These are phyloP conservation scores for Castanospermum australe DNA, from an alignment of 306 rosid genomes.

Conservation along the genomic window DNA sequence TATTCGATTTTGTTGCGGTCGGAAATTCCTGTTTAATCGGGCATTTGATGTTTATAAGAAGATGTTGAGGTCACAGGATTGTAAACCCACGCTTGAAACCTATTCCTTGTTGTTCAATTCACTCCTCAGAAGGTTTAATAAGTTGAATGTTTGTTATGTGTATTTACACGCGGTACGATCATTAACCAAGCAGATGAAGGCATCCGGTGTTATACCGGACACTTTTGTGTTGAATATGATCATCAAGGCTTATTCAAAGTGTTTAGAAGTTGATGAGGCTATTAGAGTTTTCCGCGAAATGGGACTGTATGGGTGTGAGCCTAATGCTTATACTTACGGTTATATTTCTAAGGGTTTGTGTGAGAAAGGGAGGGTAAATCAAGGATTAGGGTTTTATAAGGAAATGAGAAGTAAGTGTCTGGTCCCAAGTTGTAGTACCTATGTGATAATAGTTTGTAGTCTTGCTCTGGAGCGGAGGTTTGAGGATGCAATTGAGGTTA, in stretches of 20 bases:
- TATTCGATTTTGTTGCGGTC: conserved; percentile 63
- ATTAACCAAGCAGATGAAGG: conserved; percentile 73
- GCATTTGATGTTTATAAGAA: conserved; percentile 83
- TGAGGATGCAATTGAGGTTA: conserved; percentile 65
- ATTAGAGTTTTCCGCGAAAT: conserved; percentile 69
- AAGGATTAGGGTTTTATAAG: conserved; percentile 69
- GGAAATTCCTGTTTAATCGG: conserved; percentile 63
- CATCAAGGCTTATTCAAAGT: conserved; percentile 76
- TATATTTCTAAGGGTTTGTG: conserved; percentile 78
- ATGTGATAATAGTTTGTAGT: conserved; percentile 66
- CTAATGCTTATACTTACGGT: conserved; percentile 74
- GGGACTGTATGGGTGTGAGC: conserved; percentile 88
- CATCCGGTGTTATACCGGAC: conserved; percentile 81
- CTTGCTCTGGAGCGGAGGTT: conserved; percentile 60
- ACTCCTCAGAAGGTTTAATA: conserved; percentile 74
- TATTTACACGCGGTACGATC: conserved; percentile 76
- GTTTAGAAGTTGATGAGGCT: conserved; percentile 81
- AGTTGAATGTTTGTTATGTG: conserved; percentile 59
- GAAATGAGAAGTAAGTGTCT: conserved; percentile 68
- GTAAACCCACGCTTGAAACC: conserved; percentile 76
- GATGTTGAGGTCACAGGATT: conserved; percentile 56
- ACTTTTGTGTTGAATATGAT: conserved; percentile 81
- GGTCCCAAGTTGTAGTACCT: conserved; percentile 67
- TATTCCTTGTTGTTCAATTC: conserved; percentile 60
- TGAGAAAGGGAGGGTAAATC: conserved; percentile 86